A percentile compares a stretch with the other conserved stretches of the same genome.
phyloP scores from a whole-genome alignment of 2,329 filamentous ascomycete genomes.

The Fusarium mundagurra region DNA sequence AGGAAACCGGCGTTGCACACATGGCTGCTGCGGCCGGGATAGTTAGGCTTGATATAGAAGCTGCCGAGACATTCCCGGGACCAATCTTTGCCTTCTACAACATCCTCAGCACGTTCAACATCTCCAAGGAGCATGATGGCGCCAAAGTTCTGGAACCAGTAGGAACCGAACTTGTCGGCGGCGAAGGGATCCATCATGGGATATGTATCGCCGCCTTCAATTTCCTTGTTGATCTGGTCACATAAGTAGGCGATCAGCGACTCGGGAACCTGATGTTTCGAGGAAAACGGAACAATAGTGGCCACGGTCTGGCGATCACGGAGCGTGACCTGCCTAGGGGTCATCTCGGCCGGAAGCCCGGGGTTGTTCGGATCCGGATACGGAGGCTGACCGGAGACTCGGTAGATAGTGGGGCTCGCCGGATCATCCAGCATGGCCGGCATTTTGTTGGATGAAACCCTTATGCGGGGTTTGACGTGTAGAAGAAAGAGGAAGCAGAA shows the following conservation, averaged over 20 bases:
- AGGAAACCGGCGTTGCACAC: slow-evolving; percentile 87
- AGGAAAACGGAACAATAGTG: slow-evolving; percentile 83
- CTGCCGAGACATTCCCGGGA: slow-evolving; percentile 83
- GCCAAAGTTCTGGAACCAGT: slow-evolving; percentile 93
- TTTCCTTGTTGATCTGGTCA: slow-evolving; percentile 88
- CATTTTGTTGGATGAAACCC: slow-evolving; percentile 59
- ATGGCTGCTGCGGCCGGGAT: slow-evolving; percentile 89
- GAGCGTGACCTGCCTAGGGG: slow-evolving; percentile 80
- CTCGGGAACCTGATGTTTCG: slow-evolving; percentile 78
- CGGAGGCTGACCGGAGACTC: slow-evolving; percentile 72
- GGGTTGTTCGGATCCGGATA: slow-evolving; percentile 71
- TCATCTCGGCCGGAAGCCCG: slow-evolving; percentile 73
- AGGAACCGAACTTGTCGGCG: slow-evolving; percentile 78
- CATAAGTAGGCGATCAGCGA: slow-evolving; percentile 81
- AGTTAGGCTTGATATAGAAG: slow-evolving; percentile 95
- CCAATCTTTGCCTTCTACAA: slow-evolving; percentile 75
- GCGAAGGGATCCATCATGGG: slow-evolving; percentile 84
- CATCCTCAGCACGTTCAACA: slow-evolving; percentile 70
- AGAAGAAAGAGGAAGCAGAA: neutral
- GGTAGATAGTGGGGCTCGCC: slow-evolving; percentile 74
- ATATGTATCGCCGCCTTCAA: slow-evolving; percentile 91
- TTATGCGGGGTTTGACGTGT: slow-evolving; percentile 3
- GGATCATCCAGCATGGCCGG: slow-evolving; percentile 84
- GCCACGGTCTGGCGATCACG: slow-evolving; percentile 86
- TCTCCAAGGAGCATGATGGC: slow-evolving; percentile 88